Base-by-base conservation (phyloP, 2,329 filamentous ascomycete genomes). In the Exserohilum turcica region DNA sequence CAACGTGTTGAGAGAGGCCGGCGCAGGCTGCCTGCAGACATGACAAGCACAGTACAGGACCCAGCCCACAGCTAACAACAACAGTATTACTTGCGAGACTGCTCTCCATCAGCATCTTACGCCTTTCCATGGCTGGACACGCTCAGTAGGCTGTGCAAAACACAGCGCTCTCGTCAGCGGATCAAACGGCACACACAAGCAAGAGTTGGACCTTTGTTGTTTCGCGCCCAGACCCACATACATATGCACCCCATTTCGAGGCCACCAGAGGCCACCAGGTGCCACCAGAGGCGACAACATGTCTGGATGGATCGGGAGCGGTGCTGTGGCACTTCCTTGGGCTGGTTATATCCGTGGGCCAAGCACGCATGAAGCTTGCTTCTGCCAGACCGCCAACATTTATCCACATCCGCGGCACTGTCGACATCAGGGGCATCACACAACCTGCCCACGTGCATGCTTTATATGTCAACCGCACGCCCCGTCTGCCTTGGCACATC, bases 181-280 rank as follows among this genome's bases (percentile, higher is more conserved):
- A 18, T 52, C 52, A 4, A 78, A 81, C 36, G 81, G 84, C 10
- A 80, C 80, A 40, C 81, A 82, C 56, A 80, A 82, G 29, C 80
- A 87, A 56, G 76, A 82, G 15, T 77, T 91, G 6, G 72, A 72
- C 1, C 78, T 84, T 0, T 88, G 88, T 0, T 87, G 90, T 68
- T 91, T 89, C 71, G 86, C 86, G 3, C 79, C 89, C 48, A 82
- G 91, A 10, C 88, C 88, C 0, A 83, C 86, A 0, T 89, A 83
- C 86, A 0, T 89, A 82, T 79, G 84, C 84, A 0, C 87, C 91
- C 68, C 86, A 91, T 72, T 86, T 90, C 68, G 81, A 87, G 48
- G 86, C 16, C 91, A 91, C 63, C 82, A 89, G n/a, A n/a, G n/a
- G n/a, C n/a, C n/a, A n/a, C n/a, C n/a, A n/a, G n/a, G n/a, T n/a